Evolutionary conservation across 495 filamentous ascomycete genomes (phyloP).

Genomic region (Cetradonia linearis): DNA sequence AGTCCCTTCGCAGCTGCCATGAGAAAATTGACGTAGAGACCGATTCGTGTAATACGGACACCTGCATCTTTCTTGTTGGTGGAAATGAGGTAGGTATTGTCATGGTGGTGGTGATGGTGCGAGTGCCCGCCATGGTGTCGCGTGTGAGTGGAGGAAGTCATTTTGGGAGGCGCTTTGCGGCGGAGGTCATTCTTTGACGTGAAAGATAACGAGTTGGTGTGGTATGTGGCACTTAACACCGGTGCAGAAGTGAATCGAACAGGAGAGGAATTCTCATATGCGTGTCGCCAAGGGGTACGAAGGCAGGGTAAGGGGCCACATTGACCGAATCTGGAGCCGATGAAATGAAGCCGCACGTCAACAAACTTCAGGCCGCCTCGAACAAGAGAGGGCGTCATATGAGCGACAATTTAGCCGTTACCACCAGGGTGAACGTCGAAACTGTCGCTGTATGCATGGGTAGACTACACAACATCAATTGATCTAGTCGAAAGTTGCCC

Average conservation of each 20-base stretch:
- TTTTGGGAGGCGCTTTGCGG: conserved; percentile 7
- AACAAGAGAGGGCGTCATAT: conserved; percentile 9
- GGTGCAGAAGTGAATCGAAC: not conserved
- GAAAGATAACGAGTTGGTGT: not conserved
- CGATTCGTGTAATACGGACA: conserved; percentile 88
- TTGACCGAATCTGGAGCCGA: conserved; percentile 6
- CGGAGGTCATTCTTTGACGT: not conserved
- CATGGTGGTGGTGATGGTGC: conserved; percentile 60
- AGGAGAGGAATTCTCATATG: not conserved
- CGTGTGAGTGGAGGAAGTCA: conserved; percentile 16
- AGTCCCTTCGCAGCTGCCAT: conserved; percentile 92
- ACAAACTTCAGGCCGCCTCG: conserved; percentile 8
- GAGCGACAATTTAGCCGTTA: conserved; percentile 6
- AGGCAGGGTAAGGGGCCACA: conserved; percentile 2
- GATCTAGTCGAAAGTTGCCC: not conserved
- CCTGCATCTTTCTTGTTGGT: conserved; percentile 85
- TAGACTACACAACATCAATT: not conserved
- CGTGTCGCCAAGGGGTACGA: conserved; percentile 5
- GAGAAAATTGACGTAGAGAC: conserved; percentile 78
- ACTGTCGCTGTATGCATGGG: not conserved
- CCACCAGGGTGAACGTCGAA: conserved; percentile 15
- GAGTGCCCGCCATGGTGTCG: conserved; percentile 28
- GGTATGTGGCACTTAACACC: not conserved
- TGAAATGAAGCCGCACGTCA: conserved; percentile 15
- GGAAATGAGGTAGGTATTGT: conserved; percentile 83